Percentiles rank a stretch among this genome's conserved stretches.
Evolutionary conservation across 805 yeast species (phyloP).

Genomic region (Schwanniomyces yamadae): DNA sequence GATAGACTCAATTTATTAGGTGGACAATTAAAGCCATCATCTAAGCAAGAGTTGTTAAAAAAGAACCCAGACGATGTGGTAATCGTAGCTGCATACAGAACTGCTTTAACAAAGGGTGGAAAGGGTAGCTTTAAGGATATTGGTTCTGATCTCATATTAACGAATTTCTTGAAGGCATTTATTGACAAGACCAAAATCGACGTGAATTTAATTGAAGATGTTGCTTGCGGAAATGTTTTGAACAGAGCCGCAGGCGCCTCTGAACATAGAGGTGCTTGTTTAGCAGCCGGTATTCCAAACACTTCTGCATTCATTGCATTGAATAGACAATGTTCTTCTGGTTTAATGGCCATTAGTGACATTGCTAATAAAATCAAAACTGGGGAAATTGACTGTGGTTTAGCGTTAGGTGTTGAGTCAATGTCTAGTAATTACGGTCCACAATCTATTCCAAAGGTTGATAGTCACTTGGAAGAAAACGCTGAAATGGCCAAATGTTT

Average conservation of each 20-base stretch:
- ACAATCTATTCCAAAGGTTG: slow-evolving; percentile 56
- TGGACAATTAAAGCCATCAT: slow-evolving; percentile 42
- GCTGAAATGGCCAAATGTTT: slow-evolving; percentile 59
- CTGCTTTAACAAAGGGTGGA: slow-evolving; percentile 86
- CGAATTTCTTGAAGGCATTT: slow-evolving; percentile 61
- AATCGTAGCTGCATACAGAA: slow-evolving; percentile 84
- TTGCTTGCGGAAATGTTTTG: slow-evolving; percentile 87
- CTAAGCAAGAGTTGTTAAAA: slow-evolving; percentile 43
- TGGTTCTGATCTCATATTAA: slow-evolving; percentile 74
- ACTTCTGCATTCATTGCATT: slow-evolving; percentile 75
- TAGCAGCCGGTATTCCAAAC: slow-evolving; percentile 89
- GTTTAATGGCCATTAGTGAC: slow-evolving; percentile 85
- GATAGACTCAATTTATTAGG: slow-evolving; percentile 48
- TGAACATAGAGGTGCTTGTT: slow-evolving; percentile 88
- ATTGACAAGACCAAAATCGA: slow-evolving; percentile 53
- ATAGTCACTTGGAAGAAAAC: slow-evolving; percentile 30
- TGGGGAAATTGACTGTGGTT: slow-evolving; percentile 89
- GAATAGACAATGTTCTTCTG: slow-evolving; percentile 95
- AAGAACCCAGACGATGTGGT: slow-evolving; percentile 88
- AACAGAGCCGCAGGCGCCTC: slow-evolving; percentile 93
- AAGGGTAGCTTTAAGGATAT: slow-evolving; percentile 83
- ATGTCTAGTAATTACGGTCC: slow-evolving; percentile 93
- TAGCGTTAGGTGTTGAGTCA: slow-evolving; percentile 92
- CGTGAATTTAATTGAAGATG: slow-evolving; percentile 66
- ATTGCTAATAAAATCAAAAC: slow-evolving; percentile 82